Conservation (phyloP, 768 basidiomycete species). For the Psilocybe cubensis region DNA sequence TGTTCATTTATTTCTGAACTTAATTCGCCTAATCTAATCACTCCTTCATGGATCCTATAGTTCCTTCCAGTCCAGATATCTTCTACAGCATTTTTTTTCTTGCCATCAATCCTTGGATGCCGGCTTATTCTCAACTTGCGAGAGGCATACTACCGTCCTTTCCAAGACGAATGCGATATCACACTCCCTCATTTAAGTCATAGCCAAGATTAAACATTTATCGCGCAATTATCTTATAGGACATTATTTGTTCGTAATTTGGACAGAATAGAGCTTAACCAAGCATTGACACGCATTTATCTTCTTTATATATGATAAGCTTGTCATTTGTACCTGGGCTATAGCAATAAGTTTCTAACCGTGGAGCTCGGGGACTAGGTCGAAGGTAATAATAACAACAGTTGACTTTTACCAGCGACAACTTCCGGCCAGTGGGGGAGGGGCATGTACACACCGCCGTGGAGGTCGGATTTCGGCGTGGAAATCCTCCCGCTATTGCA, state of each 20-base stretch:
- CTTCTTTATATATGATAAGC: too few relatives aligned
- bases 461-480: background rate
- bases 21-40: background rate
- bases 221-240: too few relatives aligned
- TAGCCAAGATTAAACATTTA: background rate
- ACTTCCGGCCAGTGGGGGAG: background rate
- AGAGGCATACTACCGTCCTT: constrained; percentile 10
- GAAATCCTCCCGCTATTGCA: background rate
- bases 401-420: background rate
- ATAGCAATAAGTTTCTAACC: too few relatives aligned
- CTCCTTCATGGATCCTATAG: background rate
- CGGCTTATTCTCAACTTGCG: constrained; percentile 11
- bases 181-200: background rate
- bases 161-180: constrained; percentile 4
- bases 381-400: background rate
- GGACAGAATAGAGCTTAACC: too few relatives aligned
- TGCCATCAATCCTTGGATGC: constrained; percentile 7
- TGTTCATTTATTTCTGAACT: background rate
- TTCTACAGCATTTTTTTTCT: background rate
- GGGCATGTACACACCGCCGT: background rate
- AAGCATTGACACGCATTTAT: too few relatives aligned
- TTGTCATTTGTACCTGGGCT: too few relatives aligned
- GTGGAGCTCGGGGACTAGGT: background rate
- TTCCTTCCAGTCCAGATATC: constrained; percentile 1
- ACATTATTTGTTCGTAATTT: too few relatives aligned